Conservation (phyloP, 1,139 yeast species). For the Pichia sp. region DNA sequence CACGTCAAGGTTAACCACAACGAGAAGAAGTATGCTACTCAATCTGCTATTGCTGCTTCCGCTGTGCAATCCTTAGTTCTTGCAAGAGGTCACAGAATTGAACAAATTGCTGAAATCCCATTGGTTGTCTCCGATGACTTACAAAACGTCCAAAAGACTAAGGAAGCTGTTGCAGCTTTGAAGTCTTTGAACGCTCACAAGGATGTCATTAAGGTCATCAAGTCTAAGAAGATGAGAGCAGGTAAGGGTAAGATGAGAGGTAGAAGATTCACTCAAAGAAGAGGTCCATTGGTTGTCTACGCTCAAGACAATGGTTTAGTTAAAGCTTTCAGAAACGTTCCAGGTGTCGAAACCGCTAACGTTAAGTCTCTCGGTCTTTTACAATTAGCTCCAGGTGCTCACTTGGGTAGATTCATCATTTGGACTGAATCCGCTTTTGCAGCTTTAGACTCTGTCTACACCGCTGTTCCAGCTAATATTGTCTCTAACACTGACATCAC, state of each 20-base stretch:
- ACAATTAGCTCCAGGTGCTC: constrained; percentile 99
- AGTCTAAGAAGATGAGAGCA: constrained; percentile 98
- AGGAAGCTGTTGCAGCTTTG: constrained; percentile 97
- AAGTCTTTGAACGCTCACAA: constrained; percentile 99
- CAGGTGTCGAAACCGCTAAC: constrained; percentile 98
- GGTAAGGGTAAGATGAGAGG: constrained; percentile 99
- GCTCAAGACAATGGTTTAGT: constrained; percentile 96
- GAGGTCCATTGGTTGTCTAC: constrained; percentile 99
- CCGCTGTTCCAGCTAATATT: constrained; percentile 93
- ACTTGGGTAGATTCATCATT: constrained; percentile 98
- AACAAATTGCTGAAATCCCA: constrained; percentile 97
- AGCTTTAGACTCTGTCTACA: constrained; percentile 96
- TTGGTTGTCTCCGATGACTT: constrained; percentile 92
- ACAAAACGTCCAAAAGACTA: constrained; percentile 93
- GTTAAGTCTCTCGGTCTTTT: constrained; percentile 92
- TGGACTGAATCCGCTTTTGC: constrained; percentile 99
- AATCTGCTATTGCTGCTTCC: constrained; percentile 99
- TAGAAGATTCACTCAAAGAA: constrained; percentile 99
- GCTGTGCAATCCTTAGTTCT: constrained; percentile 97
- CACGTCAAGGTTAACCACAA: constrained; percentile 99
- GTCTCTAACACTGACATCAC: constrained; percentile 93
- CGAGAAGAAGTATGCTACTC: constrained; percentile 99
- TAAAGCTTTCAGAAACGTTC: constrained; percentile 99
- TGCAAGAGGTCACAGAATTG: constrained; percentile 99
- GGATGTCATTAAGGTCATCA: constrained; percentile 96